phyloP scores from a whole-genome alignment of 2,329 filamentous ascomycete species.

The Verticillium isaacii region DNA sequence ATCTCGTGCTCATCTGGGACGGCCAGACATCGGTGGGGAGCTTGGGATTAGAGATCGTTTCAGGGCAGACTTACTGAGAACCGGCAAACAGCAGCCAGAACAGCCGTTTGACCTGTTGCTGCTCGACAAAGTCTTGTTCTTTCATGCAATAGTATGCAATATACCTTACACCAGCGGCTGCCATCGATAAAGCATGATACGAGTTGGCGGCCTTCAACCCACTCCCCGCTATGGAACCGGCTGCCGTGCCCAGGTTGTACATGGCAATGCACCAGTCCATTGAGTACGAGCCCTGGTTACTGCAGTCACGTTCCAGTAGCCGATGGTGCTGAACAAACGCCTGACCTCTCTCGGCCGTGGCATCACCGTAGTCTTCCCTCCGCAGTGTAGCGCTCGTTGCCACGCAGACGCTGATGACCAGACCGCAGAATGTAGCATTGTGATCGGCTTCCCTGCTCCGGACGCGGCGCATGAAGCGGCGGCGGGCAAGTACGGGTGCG shows the following conservation, averaged over 20 bases:
- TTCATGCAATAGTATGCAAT: constrained; percentile 21
- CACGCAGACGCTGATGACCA: constrained; percentile 29
- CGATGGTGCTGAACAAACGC: constrained; percentile 21
- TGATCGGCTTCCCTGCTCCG: constrained; percentile 16
- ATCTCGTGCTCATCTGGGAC: too few species aligned
- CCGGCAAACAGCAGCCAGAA: constrained; percentile 28
- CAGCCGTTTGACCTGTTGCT: constrained; percentile 26
- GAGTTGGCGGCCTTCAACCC: neutral
- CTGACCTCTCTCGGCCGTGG: constrained; percentile 22
- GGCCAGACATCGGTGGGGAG: too few species aligned
- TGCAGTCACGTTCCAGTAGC: constrained; percentile 14
- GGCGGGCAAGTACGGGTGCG: constrained; percentile 25
- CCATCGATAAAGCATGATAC: constrained; percentile 1
- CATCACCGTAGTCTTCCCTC: constrained; percentile 16
- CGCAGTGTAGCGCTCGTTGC: constrained; percentile 26
- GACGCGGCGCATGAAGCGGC: constrained; percentile 22
- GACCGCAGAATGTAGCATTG: constrained; percentile 23
- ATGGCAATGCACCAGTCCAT: constrained; percentile 30
- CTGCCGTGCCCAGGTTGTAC: constrained; percentile 26
- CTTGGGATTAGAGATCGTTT: neutral
- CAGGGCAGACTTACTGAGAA: constrained; percentile 16
- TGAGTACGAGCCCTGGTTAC: constrained; percentile 15
- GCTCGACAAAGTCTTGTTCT: constrained; percentile 17
- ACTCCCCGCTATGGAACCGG: constrained; percentile 1
- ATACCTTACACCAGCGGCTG: constrained; percentile 23